Conservation (phyloP, 306 rosid species). For the Ochetophila trinervis region DNA sequence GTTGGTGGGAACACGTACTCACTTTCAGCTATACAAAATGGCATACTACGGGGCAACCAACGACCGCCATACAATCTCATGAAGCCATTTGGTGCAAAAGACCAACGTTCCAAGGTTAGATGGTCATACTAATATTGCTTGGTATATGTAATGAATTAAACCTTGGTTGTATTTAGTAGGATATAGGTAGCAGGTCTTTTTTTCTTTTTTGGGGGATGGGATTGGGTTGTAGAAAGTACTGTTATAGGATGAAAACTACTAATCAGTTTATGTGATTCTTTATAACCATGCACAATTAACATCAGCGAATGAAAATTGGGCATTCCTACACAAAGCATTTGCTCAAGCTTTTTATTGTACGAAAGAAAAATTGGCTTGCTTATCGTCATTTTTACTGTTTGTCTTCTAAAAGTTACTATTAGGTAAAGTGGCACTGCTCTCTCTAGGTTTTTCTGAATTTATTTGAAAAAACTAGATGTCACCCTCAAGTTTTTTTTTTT, state of each 20-base stretch:
- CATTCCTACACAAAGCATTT: not conserved
- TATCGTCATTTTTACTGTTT: not conserved
- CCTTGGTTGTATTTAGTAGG: too few species aligned
- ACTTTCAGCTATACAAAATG: conserved; percentile 88
- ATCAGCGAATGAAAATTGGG: not conserved
- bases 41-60: conserved; percentile 87
- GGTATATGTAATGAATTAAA: not conserved
- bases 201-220: too few species aligned
- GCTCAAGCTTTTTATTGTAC: not conserved
- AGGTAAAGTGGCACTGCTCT: not conserved
- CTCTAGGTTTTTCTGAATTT: not conserved
- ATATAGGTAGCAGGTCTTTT: too few species aligned
- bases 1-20: conserved; percentile 80
- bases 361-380: not conserved
- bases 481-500: too few species aligned
- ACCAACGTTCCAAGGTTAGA: conserved; percentile 61
- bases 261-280: not conserved
- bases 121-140: not conserved
- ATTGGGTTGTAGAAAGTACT: too few species aligned
- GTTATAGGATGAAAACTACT: not conserved
- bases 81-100: conserved; percentile 87
- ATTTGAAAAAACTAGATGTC: not conserved
- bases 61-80: conserved; percentile 81
- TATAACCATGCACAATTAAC: not conserved
- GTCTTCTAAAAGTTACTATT: not conserved